Evolutionary conservation across 1,139 yeast genomes (phyloP).

Genomic region (Scheffersomyces illinoinensis): DNA sequence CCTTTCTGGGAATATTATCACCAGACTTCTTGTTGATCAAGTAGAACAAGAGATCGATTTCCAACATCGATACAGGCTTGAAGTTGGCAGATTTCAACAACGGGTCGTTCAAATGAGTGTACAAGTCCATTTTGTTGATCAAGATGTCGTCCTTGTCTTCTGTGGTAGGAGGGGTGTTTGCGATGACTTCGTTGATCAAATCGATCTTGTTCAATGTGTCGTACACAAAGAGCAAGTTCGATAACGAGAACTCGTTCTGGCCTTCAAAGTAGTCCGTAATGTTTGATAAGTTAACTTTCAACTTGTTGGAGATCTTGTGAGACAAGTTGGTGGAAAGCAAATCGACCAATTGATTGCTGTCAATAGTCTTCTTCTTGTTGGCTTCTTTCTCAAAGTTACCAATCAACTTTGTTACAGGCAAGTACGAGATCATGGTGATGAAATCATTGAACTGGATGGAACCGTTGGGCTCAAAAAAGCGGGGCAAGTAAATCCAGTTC

Average conservation of each 20-base stretch:
- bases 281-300: slow-evolving; percentile 35
- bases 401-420: slow-evolving; percentile 49
- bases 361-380: slow-evolving; percentile 35
- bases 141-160: slow-evolving; percentile 46
- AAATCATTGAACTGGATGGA: slow-evolving; percentile 41
- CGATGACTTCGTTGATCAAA: slow-evolving; percentile 60
- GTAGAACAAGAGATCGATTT: slow-evolving; percentile 47
- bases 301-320: slow-evolving; percentile 43
- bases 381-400: slow-evolving; percentile 45
- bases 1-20: slow-evolving; percentile 53
- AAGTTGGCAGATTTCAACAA: slow-evolving; percentile 55
- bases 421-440: slow-evolving; percentile 42
- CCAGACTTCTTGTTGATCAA: slow-evolving; percentile 45
- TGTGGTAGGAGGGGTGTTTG: slow-evolving; percentile 51
- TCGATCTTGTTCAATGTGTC: slow-evolving; percentile 47
- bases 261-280: slow-evolving; percentile 41
- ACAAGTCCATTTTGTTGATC: slow-evolving; percentile 44
- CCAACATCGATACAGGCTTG: slow-evolving; percentile 46
- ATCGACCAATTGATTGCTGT: slow-evolving; percentile 32
- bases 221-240: slow-evolving; percentile 45
- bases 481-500: slow-evolving; percentile 47
- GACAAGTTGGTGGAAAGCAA: slow-evolving; percentile 40
- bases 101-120: slow-evolving; percentile 50
- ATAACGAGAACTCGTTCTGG: slow-evolving; percentile 36
- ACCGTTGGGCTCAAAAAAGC: slow-evolving; percentile 45